Evolutionary conservation across 2,329 filamentous ascomycete genomes (phyloP), one percentile per base, ranked within the genome.

Genomic region (Orbilia blumenaviensis): DNA sequence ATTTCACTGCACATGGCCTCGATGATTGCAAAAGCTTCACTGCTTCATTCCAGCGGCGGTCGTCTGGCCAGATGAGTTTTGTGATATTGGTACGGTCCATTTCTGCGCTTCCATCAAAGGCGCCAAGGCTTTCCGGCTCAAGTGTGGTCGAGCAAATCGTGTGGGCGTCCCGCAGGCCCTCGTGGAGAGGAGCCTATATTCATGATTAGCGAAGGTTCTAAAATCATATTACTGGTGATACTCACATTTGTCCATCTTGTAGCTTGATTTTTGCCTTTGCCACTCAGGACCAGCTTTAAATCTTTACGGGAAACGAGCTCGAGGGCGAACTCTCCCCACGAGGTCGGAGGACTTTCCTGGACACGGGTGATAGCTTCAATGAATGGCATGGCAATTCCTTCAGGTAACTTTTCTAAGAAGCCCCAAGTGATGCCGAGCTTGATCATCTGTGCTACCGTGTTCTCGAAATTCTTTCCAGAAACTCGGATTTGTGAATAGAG

Each of bases 1-100:
- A 91, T 61, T 92, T 91, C n/a, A 94, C 89, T 9, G 92, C 85
- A 44, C 94, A 89, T 12, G 92, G 87, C 80, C 91, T 92, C 62
- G 91, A 89, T 27, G 95, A 95, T 68, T 95, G 94, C n/a, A 99
- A 86, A 7, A 99, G 86, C 63, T 88, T 89, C 66, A 90, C 89
- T 0, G 93, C 95, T 84, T 99, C 95, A 77, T 93, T 90, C 66
- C 96, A 90, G 36, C 95, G 90, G 74, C 93, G 89, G 81, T 99
- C 95, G 78, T 98, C 93, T 74, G 90, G 90, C 86, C 98, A 99
- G 27, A 99, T 90, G 7, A 95, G 86, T 61, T 90, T 89, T 29
- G 95, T 96, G 6, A 98, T 89, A 8, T 90, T 87, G 82, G 94
- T 90, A 27, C 93, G 89, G 81, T 97, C 92, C 32, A 90, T 91